A percentile compares a stretch with the other conserved stretches of the same genome.
These are phyloP conservation scores for Heliamphora exappendiculata DNA, from an alignment of 148 eudicot genomes.

Conservation along the genomic window DNA sequence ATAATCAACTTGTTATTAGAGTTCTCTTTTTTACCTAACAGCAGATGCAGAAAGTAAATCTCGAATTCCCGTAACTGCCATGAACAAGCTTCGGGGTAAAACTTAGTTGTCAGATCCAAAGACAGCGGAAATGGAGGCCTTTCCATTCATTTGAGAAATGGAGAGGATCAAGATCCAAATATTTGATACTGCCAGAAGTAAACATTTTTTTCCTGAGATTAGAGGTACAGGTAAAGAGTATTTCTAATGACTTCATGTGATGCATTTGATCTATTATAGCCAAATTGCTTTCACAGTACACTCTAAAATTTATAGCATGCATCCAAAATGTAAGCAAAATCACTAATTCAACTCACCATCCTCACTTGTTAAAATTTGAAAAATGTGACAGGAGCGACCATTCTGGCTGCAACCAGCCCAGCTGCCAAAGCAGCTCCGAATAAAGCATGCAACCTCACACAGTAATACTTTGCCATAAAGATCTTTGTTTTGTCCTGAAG, in stretches of 20 bases:
- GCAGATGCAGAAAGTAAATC: background rate
- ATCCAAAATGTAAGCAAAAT: background rate
- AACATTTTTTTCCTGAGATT: no score
- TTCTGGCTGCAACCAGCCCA: slow-evolving; percentile 63
- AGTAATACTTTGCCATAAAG: slow-evolving; percentile 68
- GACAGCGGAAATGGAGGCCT: background rate
- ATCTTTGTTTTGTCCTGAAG: slow-evolving; percentile 61
- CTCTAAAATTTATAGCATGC: background rate
- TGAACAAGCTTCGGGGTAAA: background rate
- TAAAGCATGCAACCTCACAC: slow-evolving; percentile 60
- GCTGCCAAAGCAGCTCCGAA: slow-evolving; percentile 52
- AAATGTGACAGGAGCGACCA: background rate
- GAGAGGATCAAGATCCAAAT: no score
- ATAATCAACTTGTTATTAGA: no score
- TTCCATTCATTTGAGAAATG: no score
- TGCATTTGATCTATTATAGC: no score
- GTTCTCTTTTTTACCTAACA: background rate
- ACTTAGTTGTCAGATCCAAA: no score
- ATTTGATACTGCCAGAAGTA: no score
- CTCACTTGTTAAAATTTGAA: background rate
- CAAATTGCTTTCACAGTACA: no score
- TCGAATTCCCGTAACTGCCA: background rate
- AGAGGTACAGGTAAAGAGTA: no score
- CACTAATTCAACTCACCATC: background rate
- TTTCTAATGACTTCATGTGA: no score